These are phyloP conservation scores for Pestalotiopsis sp. DNA, from an alignment of 2,329 filamentous ascomycete genomes.

Conservation along the genomic window DNA sequence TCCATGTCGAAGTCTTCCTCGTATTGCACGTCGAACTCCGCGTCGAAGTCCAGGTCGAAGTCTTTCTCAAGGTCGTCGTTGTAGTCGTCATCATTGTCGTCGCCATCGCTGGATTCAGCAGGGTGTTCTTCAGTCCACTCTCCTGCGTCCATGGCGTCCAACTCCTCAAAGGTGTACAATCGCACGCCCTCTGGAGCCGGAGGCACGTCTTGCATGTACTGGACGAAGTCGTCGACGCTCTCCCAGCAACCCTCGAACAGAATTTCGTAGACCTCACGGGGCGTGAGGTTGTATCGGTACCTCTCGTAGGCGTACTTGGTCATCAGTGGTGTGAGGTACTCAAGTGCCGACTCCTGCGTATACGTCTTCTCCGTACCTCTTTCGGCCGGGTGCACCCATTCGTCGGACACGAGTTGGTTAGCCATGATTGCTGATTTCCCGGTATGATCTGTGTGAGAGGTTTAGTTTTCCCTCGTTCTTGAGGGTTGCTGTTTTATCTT, in stretches of 20 bases:
- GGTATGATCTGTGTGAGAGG: background rate
- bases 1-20: background rate
- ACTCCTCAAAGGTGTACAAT: background rate
- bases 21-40: background rate
- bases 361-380: background rate
- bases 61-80: background rate
- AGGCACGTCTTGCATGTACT: background rate
- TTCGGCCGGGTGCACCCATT: background rate
- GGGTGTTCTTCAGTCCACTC: background rate
- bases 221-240: background rate
- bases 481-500: background rate
- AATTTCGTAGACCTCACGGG: background rate
- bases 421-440: background rate
- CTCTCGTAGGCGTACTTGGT: background rate
- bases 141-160: background rate
- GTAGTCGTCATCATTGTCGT: background rate
- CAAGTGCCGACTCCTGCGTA: background rate
- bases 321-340: background rate
- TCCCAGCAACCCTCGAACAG: background rate
- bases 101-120: background rate
- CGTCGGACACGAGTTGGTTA: background rate
- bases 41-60: background rate
- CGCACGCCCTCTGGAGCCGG: background rate
- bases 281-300: background rate
- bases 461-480: background rate